Percentiles rank a stretch among this genome's conserved stretches.
Conservation (phyloP, 73 alveolate genomes). For the Symbiodinium natans region DNA sequence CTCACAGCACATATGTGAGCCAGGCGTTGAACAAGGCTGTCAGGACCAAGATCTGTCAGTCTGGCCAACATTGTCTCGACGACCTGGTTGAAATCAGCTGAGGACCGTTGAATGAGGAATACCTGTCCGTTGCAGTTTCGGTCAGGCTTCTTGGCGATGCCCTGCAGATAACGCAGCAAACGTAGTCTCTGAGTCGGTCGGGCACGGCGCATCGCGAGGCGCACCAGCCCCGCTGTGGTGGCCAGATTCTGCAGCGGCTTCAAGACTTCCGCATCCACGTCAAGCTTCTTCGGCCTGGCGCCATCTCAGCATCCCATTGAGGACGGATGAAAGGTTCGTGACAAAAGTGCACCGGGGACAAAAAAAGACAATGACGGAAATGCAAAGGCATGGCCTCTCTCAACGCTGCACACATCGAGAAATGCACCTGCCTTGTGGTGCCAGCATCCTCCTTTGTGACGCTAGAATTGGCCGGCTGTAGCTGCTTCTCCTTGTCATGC, state of each 20-base stretch:
- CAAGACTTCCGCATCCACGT: neutral
- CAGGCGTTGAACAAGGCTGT: neutral
- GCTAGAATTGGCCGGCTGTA: neutral
- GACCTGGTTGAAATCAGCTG: neutral
- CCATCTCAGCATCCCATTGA: too few relatives aligned
- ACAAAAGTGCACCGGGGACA: too few relatives aligned
- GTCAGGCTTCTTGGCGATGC: neutral
- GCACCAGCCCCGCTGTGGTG: neutral
- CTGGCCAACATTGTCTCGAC: neutral
- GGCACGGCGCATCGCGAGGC: neutral
- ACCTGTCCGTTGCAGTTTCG: neutral
- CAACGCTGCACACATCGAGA: too few relatives aligned
- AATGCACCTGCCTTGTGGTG: neutral
- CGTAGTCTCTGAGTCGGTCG: slow-evolving; percentile 11
- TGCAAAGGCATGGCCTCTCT: too few relatives aligned
- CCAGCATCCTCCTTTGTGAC: neutral
- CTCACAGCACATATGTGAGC: neutral
- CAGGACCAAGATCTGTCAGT: neutral
- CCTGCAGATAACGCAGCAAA: neutral
- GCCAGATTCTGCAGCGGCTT: neutral
- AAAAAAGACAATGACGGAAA: too few relatives aligned
- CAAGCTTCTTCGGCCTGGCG: neutral
- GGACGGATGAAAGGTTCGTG: too few relatives aligned
- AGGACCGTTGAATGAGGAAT: neutral
- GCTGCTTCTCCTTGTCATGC: neutral